Conservation (phyloP, 2,329 filamentous ascomycete genomes). For the Davidsoniella virescens region DNA sequence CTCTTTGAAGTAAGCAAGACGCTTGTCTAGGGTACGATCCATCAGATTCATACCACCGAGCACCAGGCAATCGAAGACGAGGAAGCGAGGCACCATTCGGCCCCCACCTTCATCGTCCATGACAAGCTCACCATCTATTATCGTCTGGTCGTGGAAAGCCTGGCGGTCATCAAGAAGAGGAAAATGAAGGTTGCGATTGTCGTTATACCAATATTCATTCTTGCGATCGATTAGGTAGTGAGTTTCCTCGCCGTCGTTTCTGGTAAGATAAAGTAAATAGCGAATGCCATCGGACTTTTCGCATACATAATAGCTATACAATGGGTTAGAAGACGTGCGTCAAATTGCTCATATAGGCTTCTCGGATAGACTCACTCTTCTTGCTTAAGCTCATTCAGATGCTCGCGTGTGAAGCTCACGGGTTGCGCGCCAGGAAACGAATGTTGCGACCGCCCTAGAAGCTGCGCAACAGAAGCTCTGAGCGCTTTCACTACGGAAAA, state of each 20-base stretch:
- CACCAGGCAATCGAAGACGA: slow-evolving; percentile 86
- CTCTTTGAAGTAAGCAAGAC: slow-evolving; percentile 71
- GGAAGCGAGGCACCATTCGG: slow-evolving; percentile 55
- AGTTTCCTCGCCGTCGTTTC: slow-evolving; percentile 44
- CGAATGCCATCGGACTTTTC: slow-evolving; percentile 96
- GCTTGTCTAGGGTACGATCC: slow-evolving; percentile 69
- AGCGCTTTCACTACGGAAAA: slow-evolving; percentile 32
- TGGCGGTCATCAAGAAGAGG: slow-evolving; percentile 50
- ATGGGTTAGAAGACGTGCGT: slow-evolving; percentile 6
- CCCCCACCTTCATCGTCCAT: slow-evolving; percentile 61
- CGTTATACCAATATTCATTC: slow-evolving; percentile 88
- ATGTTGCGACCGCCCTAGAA: slow-evolving; percentile 53
- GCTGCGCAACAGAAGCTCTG: slow-evolving; percentile 54
- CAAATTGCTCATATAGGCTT: not conserved
- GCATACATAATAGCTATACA: slow-evolving; percentile 72
- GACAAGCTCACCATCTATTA: slow-evolving; percentile 88
- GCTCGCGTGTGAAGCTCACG: slow-evolving; percentile 71
- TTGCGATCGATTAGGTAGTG: slow-evolving; percentile 95
- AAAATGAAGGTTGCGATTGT: slow-evolving; percentile 56
- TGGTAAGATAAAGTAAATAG: slow-evolving; percentile 80
- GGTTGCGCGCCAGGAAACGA: slow-evolving; percentile 85
- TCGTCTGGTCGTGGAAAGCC: slow-evolving; percentile 60
- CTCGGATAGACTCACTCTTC: slow-evolving; percentile 42
- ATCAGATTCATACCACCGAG: slow-evolving; percentile 63
- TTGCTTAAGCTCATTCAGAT: slow-evolving; percentile 64